Conservation (phyloP, 257 asterid species). For the Solanum dulcamara region DNA sequence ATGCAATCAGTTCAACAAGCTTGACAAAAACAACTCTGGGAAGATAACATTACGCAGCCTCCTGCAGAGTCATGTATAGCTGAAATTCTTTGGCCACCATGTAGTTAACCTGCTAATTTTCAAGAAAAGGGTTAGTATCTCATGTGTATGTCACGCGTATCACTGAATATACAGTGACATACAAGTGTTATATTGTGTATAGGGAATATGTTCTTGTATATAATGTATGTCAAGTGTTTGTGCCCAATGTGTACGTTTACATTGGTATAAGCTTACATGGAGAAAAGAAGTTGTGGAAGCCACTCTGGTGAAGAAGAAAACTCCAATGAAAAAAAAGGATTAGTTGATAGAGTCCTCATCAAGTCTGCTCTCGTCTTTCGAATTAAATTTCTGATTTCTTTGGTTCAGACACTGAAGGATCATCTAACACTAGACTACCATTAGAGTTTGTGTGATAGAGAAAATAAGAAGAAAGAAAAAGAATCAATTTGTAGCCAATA, state of each 20-base stretch:
- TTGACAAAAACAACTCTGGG: slow-evolving; percentile 62
- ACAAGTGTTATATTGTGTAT: not conserved
- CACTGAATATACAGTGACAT: not conserved
- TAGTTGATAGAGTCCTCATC: not conserved
- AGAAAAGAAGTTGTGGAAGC: not conserved
- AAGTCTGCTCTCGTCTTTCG: not conserved
- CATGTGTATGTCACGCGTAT: not conserved
- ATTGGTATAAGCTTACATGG: not conserved
- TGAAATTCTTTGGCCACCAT: not conserved
- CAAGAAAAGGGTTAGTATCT: not conserved
- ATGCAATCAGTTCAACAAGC: slow-evolving; percentile 54
- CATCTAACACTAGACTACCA: not conserved
- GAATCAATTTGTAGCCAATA: too few species aligned
- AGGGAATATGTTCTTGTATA: not conserved
- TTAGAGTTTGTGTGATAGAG: not conserved
- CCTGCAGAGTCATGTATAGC: slow-evolving; percentile 22
- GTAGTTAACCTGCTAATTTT: not conserved
- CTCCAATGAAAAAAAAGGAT: not conserved
- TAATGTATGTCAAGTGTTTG: not conserved
- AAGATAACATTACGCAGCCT: slow-evolving; percentile 73
- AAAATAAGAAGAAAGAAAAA: not conserved
- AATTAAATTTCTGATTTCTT: not conserved
- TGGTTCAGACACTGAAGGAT: not conserved
- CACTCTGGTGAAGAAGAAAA: not conserved
- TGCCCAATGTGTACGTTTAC: not conserved